phyloP scores from a whole-genome alignment of 225 moss, liverwort and hornwort species.

The Pleurozium schreberi region DNA sequence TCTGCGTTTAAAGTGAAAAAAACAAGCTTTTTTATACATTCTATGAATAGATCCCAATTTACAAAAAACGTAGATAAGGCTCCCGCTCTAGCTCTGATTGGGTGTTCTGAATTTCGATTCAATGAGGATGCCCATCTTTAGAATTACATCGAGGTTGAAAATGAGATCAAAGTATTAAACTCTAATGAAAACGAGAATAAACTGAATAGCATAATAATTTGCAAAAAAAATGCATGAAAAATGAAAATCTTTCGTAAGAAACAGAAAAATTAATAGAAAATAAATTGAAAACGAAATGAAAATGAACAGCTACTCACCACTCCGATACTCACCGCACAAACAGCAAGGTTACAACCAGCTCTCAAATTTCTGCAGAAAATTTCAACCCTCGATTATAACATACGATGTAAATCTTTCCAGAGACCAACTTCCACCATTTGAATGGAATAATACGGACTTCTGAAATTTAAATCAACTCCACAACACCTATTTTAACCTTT shows the following conservation, averaged over 20 bases:
- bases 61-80: no score
- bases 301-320: background rate
- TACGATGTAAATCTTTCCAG: background rate
- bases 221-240: background rate
- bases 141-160: no score
- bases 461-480: background rate
- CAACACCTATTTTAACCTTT: background rate
- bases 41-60: no score
- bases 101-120: background rate
- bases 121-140: no score
- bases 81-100: no score
- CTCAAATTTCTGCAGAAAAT: background rate
- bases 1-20: no score
- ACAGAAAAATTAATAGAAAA: background rate
- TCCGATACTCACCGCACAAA: background rate
- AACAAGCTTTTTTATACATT: no score
- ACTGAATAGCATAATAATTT: background rate
- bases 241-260: background rate
- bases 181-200: background rate
- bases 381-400: background rate
- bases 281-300: background rate
- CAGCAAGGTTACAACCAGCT: background rate
- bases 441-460: background rate
- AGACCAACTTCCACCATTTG: background rate
- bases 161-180: background rate